Evolutionary conservation across 2,329 filamentous ascomycete genomes (phyloP).

Genomic region (Colletotrichum sp.): DNA sequence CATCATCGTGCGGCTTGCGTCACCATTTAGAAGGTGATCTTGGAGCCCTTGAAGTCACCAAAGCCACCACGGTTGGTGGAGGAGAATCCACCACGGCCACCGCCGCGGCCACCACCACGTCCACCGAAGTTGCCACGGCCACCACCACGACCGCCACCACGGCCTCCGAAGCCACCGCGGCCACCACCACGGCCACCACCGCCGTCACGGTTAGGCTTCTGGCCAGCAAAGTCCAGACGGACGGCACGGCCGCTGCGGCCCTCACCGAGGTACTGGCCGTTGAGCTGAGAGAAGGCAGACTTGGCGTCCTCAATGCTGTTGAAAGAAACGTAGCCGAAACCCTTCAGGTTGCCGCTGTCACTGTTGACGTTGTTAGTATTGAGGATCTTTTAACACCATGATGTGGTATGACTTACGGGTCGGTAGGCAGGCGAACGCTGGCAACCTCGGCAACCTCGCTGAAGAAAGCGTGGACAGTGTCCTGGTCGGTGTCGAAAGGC

Average conservation of each 20-base stretch:
- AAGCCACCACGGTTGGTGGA: slow-evolving; percentile 43
- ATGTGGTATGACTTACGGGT: slow-evolving; percentile 60
- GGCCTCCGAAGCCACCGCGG: slow-evolving; percentile 56
- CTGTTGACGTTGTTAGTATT: slow-evolving; percentile 42
- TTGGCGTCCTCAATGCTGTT: slow-evolving; percentile 82
- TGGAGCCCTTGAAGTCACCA: slow-evolving; percentile 69
- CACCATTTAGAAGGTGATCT: slow-evolving; percentile 69
- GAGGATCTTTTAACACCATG: neutral
- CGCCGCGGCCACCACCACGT: slow-evolving; percentile 55
- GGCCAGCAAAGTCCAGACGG: slow-evolving; percentile 82
- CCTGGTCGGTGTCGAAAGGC: slow-evolving; percentile 82
- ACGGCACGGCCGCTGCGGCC: slow-evolving; percentile 76
- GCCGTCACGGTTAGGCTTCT: slow-evolving; percentile 62
- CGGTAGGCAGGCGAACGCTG: slow-evolving; percentile 86
- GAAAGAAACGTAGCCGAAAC: slow-evolving; percentile 92
- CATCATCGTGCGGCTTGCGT: slow-evolving; percentile 34
- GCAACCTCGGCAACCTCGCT: slow-evolving; percentile 72
- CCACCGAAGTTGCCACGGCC: slow-evolving; percentile 53
- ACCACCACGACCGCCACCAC: slow-evolving; percentile 52
- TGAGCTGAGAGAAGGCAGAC: slow-evolving; percentile 71
- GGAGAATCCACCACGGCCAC: slow-evolving; percentile 59
- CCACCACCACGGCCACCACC: slow-evolving; percentile 57
- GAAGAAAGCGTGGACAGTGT: slow-evolving; percentile 77
- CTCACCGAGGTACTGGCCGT: slow-evolving; percentile 66
- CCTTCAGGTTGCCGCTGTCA: slow-evolving; percentile 85